A percentile compares a stretch with the other conserved stretches of the same genome.
These are phyloP conservation scores for Yamadazyma pseudoaaseri DNA, from an alignment of 1,139 yeast genomes.

Conservation along the genomic window DNA sequence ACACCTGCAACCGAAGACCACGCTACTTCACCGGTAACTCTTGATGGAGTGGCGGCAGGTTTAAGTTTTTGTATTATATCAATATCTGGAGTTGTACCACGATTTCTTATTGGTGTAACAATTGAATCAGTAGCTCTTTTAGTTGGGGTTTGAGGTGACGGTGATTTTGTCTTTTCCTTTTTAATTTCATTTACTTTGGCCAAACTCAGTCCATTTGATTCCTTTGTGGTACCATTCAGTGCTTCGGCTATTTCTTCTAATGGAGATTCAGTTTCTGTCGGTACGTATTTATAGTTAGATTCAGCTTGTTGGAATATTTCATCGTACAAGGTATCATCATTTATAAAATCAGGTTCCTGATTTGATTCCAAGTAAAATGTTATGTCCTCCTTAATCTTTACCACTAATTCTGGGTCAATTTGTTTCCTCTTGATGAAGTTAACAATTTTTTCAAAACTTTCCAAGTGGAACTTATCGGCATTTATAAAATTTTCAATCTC, in stretches of 20 bases:
- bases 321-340: conserved; percentile 42
- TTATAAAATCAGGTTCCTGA: conserved; percentile 40
- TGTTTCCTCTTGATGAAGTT: conserved; percentile 31
- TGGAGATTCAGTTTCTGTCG: conserved; percentile 10
- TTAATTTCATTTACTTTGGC: not conserved
- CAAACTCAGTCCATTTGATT: not conserved
- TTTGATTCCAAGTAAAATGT: conserved; percentile 37
- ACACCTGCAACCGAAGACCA: conserved; percentile 70
- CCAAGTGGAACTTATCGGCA: conserved; percentile 39
- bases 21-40: conserved; percentile 62
- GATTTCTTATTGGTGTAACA: conserved; percentile 15
- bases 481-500: conserved; percentile 37
- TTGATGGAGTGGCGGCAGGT: conserved; percentile 67
- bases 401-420: conserved; percentile 32
- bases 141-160: conserved; percentile 13
- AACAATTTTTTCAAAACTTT: conserved; percentile 34
- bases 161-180: conserved; percentile 12
- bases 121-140: conserved; percentile 8
- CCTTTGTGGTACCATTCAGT: not conserved
- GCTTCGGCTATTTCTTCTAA: conserved; percentile 6
- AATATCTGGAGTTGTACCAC: conserved; percentile 21
- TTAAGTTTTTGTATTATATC: conserved; percentile 50
- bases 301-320: conserved; percentile 36
- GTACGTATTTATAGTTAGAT: conserved; percentile 15
- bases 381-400: conserved; percentile 42